phyloP scores from a whole-genome alignment of 208 protist genomes.

The Tetramitus jugosus region DNA sequence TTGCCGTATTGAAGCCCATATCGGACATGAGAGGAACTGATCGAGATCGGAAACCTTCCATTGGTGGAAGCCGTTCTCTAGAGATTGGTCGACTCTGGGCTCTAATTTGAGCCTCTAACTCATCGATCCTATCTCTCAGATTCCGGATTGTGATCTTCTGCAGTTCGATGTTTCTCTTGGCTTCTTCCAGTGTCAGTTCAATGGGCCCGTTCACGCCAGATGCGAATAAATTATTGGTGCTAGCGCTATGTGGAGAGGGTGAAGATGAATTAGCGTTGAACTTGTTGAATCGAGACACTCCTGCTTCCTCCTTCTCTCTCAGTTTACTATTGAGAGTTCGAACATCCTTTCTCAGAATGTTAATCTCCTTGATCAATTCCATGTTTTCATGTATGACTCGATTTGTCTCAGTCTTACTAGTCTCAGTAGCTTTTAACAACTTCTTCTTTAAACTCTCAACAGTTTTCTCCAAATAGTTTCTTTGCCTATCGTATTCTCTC shows the following conservation, averaged over 20 bases:
- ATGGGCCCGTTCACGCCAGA: not conserved
- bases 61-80: conserved; percentile 28
- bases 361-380: conserved; percentile 86
- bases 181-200: conserved; percentile 48
- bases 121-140: conserved; percentile 52
- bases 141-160: conserved; percentile 68
- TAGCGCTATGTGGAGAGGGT: not conserved
- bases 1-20: too few relatives aligned
- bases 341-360: conserved; percentile 87
- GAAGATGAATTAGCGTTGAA: conserved; percentile 41
- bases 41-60: too few relatives aligned
- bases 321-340: conserved; percentile 57
- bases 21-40: too few relatives aligned
- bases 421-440: conserved; percentile 82
- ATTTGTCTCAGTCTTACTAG: conserved; percentile 67
- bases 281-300: conserved; percentile 43
- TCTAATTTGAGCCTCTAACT: conserved; percentile 58
- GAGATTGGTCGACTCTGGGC: conserved; percentile 55
- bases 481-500: conserved; percentile 84
- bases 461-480: conserved; percentile 84
- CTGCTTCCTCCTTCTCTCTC: conserved; percentile 42
- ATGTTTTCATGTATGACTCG: conserved; percentile 90
- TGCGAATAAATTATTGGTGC: not conserved
- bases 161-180: conserved; percentile 62
- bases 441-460: conserved; percentile 79